A percentile compares a stretch with the other conserved stretches of the same genome.
Conservation (phyloP, 2,329 filamentous ascomycete species). For the Pseudogymnoascus sp. region DNA sequence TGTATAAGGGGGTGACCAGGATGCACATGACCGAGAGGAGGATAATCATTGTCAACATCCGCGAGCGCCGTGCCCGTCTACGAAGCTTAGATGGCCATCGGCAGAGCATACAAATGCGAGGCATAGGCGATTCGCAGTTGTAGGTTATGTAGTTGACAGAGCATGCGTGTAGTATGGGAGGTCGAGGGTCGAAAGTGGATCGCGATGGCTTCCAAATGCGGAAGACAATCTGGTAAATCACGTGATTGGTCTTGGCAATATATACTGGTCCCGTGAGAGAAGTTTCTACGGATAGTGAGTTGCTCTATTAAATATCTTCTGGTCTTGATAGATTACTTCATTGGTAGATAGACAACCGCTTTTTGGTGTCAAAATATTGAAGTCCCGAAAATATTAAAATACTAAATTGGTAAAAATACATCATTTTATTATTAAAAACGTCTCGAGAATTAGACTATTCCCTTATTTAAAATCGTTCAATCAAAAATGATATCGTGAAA, state of each 20-base stretch:
- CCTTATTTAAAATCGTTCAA: not conserved
- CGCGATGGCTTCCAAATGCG: not conserved
- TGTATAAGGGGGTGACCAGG: constrained; percentile 38
- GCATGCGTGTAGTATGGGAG: not conserved
- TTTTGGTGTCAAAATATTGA: not conserved
- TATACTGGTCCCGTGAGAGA: not conserved
- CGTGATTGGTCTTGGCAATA: not conserved
- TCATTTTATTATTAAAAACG: not conserved
- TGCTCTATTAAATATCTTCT: not conserved
- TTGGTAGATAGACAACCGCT: not conserved
- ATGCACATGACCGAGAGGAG: not conserved
- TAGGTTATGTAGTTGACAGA: not conserved
- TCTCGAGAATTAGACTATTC: no score
- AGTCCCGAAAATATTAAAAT: not conserved
- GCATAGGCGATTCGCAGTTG: constrained; percentile 5
- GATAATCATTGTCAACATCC: constrained; percentile 5
- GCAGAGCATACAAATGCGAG: constrained; percentile 4
- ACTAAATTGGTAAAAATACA: not conserved
- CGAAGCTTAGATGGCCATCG: constrained; percentile 5
- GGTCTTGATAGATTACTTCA: not conserved
- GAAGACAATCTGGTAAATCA: not conserved
- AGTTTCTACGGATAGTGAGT: not conserved
- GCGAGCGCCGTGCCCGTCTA: not conserved
- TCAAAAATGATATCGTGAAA: not conserved
- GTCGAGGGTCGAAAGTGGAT: not conserved